These are phyloP conservation scores for Batkoa obscura DNA, from an alignment of 371 early-diverging fungal genomes.

Conservation along the genomic window DNA sequence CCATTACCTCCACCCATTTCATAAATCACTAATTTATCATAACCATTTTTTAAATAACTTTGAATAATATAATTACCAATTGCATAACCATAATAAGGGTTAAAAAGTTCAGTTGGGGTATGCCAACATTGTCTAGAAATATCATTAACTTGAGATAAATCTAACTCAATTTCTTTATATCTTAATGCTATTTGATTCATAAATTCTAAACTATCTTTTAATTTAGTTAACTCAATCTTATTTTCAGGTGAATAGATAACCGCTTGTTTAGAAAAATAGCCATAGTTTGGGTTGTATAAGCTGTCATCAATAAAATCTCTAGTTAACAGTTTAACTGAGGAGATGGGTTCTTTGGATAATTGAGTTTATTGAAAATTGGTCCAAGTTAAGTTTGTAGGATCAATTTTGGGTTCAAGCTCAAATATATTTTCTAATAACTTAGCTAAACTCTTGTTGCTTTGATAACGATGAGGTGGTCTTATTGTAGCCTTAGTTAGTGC, in stretches of 20 bases:
- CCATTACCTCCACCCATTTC: slow-evolving; percentile 97
- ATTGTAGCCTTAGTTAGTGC: too few relatives aligned
- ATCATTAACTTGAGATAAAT: slow-evolving; percentile 28
- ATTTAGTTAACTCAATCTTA: slow-evolving; percentile 7
- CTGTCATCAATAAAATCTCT: slow-evolving; percentile 88
- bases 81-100: slow-evolving; percentile 83
- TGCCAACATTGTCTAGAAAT: slow-evolving; percentile 85
- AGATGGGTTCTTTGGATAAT: too few relatives aligned
- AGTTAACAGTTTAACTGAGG: too few relatives aligned
- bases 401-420: too few relatives aligned
- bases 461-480: too few relatives aligned
- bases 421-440: too few relatives aligned
- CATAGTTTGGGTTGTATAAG: slow-evolving; percentile 89
- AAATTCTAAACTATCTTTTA: slow-evolving; percentile 68
- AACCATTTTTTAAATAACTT: slow-evolving; percentile 39
- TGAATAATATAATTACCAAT: slow-evolving; percentile 76
- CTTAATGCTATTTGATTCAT: slow-evolving; percentile 49
- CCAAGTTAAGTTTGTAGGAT: too few relatives aligned
- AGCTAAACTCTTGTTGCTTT: too few relatives aligned
- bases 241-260: slow-evolving; percentile 40
- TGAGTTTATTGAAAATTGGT: too few relatives aligned
- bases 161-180: slow-evolving; percentile 62
- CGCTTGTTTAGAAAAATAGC: slow-evolving; percentile 91
- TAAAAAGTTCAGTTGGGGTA: slow-evolving; percentile 90
- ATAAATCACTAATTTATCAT: slow-evolving; percentile 59